Percentiles rank a stretch among this genome's conserved stretches.
These are phyloP conservation scores for Acanthamoeba polyphaga DNA, from an alignment of 208 protist genomes.

Conservation along the genomic window DNA sequence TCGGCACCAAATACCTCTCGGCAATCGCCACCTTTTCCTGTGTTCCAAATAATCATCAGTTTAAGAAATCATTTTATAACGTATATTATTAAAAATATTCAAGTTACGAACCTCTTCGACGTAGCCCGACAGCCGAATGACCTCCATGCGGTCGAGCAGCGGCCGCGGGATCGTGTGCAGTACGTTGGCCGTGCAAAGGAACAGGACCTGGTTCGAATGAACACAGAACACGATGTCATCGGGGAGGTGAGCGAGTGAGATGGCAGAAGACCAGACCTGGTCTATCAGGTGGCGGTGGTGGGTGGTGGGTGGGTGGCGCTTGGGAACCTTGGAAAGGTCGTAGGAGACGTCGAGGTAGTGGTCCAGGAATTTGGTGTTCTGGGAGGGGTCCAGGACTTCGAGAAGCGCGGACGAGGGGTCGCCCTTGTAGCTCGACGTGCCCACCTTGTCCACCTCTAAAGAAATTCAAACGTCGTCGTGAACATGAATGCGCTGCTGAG, in stretches of 20 bases:
- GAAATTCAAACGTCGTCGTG: background rate
- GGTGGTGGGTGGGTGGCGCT: too few species aligned
- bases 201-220: constrained; percentile 86
- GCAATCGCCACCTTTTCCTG: constrained; percentile 69
- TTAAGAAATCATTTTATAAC: too few species aligned
- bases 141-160: constrained; percentile 94
- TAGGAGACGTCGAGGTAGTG: constrained; percentile 93
- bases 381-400: constrained; percentile 93
- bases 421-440: constrained; percentile 76
- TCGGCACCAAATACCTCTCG: constrained; percentile 42
- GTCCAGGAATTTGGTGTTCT: constrained; percentile 93
- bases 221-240: background rate
- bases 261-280: background rate
- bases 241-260: background rate
- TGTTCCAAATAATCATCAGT: background rate
- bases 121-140: constrained; percentile 91
- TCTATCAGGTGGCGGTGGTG: background rate
- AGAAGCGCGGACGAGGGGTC: constrained; percentile 93
- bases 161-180: constrained; percentile 91
- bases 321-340: constrained; percentile 89
- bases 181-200: constrained; percentile 93
- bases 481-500: background rate
- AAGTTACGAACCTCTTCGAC: constrained; percentile 78
- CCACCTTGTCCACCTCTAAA: constrained; percentile 91
- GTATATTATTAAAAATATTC: background rate